A percentile compares a stretch with the other conserved stretches of the same genome.
These are phyloP conservation scores for Dryadomyces quercivorus DNA, from an alignment of 2,329 filamentous ascomycete species.

Conservation along the genomic window DNA sequence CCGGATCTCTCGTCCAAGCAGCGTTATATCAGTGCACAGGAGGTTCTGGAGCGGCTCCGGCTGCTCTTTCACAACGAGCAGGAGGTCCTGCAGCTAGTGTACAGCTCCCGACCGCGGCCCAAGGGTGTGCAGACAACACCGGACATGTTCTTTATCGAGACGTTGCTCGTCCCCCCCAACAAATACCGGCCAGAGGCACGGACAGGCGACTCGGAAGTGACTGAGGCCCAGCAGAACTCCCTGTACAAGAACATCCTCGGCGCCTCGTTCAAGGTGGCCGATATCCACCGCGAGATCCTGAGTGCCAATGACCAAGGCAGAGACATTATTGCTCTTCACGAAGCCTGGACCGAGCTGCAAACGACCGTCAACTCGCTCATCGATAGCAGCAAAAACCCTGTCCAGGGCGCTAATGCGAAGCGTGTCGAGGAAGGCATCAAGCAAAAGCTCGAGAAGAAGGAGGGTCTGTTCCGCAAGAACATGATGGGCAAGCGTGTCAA, in stretches of 20 bases:
- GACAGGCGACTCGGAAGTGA: conserved; percentile 67
- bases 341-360: conserved; percentile 73
- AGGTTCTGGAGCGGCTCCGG: conserved; percentile 67
- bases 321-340: conserved; percentile 65
- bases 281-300: conserved; percentile 59
- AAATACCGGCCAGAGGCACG: conserved; percentile 78
- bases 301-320: conserved; percentile 23
- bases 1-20: conserved; percentile 29
- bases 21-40: conserved; percentile 68
- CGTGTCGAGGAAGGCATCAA: conserved; percentile 90
- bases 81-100: conserved; percentile 74
- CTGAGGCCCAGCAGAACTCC: conserved; percentile 79
- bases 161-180: conserved; percentile 82
- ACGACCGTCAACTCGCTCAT: conserved; percentile 87
- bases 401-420: conserved; percentile 64
- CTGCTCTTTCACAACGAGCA: conserved; percentile 80
- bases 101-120: conserved; percentile 56
- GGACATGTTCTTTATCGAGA: conserved; percentile 90
- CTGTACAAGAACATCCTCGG: conserved; percentile 78
- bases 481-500: conserved; percentile 99
- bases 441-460: conserved; percentile 96
- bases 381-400: conserved; percentile 75
- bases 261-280: conserved; percentile 58
- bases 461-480: conserved; percentile 94
- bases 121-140: conserved; percentile 51